phyloP scores from a whole-genome alignment of 1,284 basidiomycete genomes.

The Cryptococcus wingfieldii region DNA sequence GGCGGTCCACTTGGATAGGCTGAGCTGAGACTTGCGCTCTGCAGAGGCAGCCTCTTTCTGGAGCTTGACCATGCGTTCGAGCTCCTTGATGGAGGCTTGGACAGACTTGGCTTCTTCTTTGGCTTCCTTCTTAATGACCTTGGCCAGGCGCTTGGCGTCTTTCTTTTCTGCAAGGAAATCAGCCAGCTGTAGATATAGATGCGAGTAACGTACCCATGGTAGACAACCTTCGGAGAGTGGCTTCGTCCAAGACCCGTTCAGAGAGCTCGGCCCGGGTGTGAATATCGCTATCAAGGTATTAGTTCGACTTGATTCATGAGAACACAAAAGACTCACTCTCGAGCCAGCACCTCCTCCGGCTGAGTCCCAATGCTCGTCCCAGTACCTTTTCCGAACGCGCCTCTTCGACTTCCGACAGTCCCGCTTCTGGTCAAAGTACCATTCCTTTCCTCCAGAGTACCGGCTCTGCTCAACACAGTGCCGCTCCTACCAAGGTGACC shows the following conservation, averaged over 20 bases:
- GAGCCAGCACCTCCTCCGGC: conserved; percentile 43
- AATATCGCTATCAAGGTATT: conserved; percentile 32
- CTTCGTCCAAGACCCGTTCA: conserved; percentile 38
- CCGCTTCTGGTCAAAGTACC: conserved; percentile 38
- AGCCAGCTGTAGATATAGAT: not conserved
- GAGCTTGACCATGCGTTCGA: conserved; percentile 44
- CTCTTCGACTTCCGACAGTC: conserved; percentile 37
- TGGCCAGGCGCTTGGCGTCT: conserved; percentile 46
- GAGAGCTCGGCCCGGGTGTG: conserved; percentile 41
- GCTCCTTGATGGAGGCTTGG: conserved; percentile 45
- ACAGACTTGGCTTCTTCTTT: conserved; percentile 44
- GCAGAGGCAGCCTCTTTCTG: conserved; percentile 45
- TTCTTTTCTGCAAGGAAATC: conserved; percentile 31
- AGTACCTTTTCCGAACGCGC: conserved; percentile 45
- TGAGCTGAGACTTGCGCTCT: conserved; percentile 47
- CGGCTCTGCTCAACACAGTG: conserved; percentile 27
- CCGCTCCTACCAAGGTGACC: conserved; percentile 24
- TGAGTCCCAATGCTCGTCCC: conserved; percentile 44
- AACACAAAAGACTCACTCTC: conserved; percentile 32
- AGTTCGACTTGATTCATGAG: not conserved
- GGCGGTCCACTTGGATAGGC: conserved; percentile 46
- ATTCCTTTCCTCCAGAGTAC: conserved; percentile 30
- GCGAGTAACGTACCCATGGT: conserved; percentile 26
- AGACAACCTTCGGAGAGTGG: conserved; percentile 31
- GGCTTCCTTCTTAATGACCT: conserved; percentile 49